Base-by-base conservation (phyloP, 306 rosid genomes). In the Glycyrrhiza uralensis region DNA sequence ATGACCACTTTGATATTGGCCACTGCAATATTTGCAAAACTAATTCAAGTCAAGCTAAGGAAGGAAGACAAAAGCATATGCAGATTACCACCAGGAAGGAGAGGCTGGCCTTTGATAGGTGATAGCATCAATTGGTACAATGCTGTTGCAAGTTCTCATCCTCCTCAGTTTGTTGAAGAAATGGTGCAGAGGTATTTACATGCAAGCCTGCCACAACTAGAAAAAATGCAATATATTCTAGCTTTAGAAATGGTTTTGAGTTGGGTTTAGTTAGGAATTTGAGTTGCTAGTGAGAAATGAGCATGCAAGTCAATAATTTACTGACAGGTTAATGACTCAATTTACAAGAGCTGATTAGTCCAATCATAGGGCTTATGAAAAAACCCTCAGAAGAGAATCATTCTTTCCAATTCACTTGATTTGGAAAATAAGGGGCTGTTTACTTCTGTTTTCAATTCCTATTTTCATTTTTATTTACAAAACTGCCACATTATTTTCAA, bases 101-200 rank as follows among this genome's bases (percentile, higher is more conserved):
- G 88, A 83, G 87, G 98, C 0, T 93, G 97, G 97, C 97, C 97
- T 32, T 41, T 93, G 59, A 85, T 93, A 5, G 98, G 98, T 22
- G 97, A 93, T 73, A 93, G 97, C 86, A 74, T 91, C 79, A 82
- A 77, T 55, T 93, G 97, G 98, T 89, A 91, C 79, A 83, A 85
- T 66, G 96, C 98, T 29, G 97, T 90, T 66, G 90, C 97, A 58
- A 86, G 96, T 62, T 87, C 97, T 65, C 96, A 93, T 42, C 98
- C 98, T 41, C 89, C 92, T 36, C 83, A 71, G 7, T 93, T 86
- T 71, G 97, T 93, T 29, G 92, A 93, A 82, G 82, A 89, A 75
- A 91, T 89, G 75, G 96, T 85, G 70, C 83, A 85, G 52, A 93
- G 97, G 98, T 88, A 89, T 60, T 71, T 45, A 29, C 67, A 30